These are phyloP conservation scores for Boletales sp. DNA, from an alignment of 768 basidiomycete genomes.

Conservation along the genomic window DNA sequence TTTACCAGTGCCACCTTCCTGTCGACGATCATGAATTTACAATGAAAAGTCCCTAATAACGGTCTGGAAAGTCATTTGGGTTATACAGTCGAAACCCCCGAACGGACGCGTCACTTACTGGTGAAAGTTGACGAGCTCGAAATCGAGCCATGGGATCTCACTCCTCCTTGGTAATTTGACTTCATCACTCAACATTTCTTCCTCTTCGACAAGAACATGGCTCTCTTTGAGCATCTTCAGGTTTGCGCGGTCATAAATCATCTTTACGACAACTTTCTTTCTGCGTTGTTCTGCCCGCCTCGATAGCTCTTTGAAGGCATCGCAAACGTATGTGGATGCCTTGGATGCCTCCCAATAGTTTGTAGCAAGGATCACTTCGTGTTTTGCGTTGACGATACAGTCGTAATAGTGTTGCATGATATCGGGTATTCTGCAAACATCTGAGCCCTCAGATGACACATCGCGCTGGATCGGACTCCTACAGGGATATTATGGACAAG, in stretches of 20 bases:
- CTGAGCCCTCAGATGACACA: constrained; percentile 7
- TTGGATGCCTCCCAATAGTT: constrained; percentile 58
- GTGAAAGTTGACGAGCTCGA: constrained; percentile 59
- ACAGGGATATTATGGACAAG: constrained; percentile 56
- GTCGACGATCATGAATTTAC: constrained; percentile 68
- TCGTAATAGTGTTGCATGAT: constrained; percentile 69
- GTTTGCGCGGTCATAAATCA: constrained; percentile 68
- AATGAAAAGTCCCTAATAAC: constrained; percentile 65
- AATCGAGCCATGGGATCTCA: constrained; percentile 57
- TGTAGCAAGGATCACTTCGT: constrained; percentile 65
- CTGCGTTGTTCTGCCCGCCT: constrained; percentile 41
- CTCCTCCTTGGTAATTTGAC: constrained; percentile 50
- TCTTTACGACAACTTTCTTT: constrained; percentile 55
- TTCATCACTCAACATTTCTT: constrained; percentile 41
- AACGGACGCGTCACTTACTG: constrained; percentile 20
- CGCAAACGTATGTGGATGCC: constrained; percentile 46
- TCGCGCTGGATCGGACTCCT: constrained; percentile 11
- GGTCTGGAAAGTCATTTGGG: constrained; percentile 29
- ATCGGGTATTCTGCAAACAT: constrained; percentile 51
- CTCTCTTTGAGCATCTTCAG: constrained; percentile 45
- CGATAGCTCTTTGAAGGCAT: constrained; percentile 52
- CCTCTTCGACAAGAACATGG: constrained; percentile 45
- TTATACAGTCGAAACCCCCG: neutral
- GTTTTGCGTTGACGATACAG: constrained; percentile 55
- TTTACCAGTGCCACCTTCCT: constrained; percentile 62